Evolutionary conservation across 2,329 filamentous ascomycete genomes (phyloP).

Genomic region (Rhynchosporium secalis): DNA sequence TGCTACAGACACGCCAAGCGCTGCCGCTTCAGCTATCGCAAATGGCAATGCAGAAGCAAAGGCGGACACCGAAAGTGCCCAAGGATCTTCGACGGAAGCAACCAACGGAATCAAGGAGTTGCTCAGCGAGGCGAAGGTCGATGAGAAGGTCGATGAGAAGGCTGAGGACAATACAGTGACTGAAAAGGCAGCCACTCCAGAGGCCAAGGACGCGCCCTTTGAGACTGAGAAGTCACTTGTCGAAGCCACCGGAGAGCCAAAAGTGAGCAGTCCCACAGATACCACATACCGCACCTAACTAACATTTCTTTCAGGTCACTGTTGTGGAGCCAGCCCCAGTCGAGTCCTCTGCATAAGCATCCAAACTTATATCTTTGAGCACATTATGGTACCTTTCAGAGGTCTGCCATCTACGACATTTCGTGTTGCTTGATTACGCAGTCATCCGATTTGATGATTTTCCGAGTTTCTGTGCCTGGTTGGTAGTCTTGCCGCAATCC

Average conservation of each 20-base stretch:
- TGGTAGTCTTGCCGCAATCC: conserved; percentile 15
- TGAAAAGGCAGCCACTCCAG: conserved; percentile 38
- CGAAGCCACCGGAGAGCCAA: conserved; percentile 27
- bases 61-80: conserved; percentile 35
- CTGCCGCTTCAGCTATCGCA: conserved; percentile 42
- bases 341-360: conserved; percentile 31
- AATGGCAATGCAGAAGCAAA: conserved; percentile 45
- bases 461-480: conserved; percentile 20
- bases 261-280: conserved; percentile 24
- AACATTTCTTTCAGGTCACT: neutral
- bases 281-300: neutral
- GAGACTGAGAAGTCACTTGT: conserved; percentile 35
- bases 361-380: neutral
- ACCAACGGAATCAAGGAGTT: conserved; percentile 38
- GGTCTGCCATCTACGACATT: conserved; percentile 9
- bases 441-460: conserved; percentile 26
- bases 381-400: conserved; percentile 2
- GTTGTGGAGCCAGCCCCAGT: conserved; percentile 24
- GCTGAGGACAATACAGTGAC: conserved; percentile 39
- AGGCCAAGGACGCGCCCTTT: neutral
- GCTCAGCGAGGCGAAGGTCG: conserved; percentile 42
- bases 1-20: conserved; percentile 58
- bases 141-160: conserved; percentile 45
- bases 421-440: conserved; percentile 19
- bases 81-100: conserved; percentile 31